Evolutionary conservation across 225 moss, liverwort and hornwort species (phyloP).

Genomic region (Polytrichum formosum): DNA sequence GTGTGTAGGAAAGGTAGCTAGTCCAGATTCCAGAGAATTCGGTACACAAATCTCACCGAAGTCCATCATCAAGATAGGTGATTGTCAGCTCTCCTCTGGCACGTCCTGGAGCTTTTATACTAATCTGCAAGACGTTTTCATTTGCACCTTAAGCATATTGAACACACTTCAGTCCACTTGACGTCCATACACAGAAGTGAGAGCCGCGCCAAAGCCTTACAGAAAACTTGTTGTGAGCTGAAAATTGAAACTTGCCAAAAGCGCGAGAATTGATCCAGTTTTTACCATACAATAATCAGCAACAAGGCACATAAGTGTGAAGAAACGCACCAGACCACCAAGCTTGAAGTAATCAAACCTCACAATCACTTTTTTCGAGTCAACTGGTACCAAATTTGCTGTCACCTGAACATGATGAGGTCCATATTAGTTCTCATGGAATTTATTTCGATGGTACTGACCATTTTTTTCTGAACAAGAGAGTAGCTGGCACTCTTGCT

Average conservation of each 20-base stretch:
- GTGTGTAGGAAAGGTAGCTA: not conserved
- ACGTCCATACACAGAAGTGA: too few relatives aligned
- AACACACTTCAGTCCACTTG: too few relatives aligned
- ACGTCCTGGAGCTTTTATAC: constrained; percentile 74
- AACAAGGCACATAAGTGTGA: not conserved
- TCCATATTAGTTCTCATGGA: not conserved
- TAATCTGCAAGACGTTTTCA: constrained; percentile 47
- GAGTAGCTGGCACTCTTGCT: not conserved
- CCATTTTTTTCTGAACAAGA: too few relatives aligned
- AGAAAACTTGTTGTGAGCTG: too few relatives aligned
- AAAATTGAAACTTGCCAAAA: too few relatives aligned
- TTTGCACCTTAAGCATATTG: too few relatives aligned
- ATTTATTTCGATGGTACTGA: too few relatives aligned
- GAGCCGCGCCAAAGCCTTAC: too few relatives aligned
- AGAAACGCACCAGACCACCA: constrained; percentile 62
- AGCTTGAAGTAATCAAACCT: constrained; percentile 88
- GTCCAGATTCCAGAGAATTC: not conserved
- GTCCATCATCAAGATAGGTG: constrained; percentile 78
- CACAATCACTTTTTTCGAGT: constrained; percentile 62
- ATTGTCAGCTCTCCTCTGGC: constrained; percentile 72
- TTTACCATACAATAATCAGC: not conserved
- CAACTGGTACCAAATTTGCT: constrained; percentile 71
- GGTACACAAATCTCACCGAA: constrained; percentile 48
- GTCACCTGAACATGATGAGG: constrained; percentile 56
- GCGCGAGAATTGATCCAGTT: too few relatives aligned